Percentiles rank a stretch among this genome's conserved stretches.
These are phyloP conservation scores for Aspergillus hortae DNA, from an alignment of 2,329 filamentous ascomycete species.

Conservation along the genomic window DNA sequence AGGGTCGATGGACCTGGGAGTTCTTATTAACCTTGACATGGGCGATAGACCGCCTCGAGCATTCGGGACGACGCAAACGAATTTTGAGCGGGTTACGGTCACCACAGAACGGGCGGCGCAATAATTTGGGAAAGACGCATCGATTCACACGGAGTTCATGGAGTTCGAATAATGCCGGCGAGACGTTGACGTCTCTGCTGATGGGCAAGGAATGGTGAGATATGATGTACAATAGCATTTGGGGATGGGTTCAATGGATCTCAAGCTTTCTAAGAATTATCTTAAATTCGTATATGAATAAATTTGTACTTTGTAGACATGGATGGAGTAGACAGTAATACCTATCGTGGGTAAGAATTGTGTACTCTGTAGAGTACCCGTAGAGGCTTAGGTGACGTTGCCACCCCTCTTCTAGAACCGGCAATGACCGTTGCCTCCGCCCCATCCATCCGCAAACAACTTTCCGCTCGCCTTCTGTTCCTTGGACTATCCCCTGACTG, in stretches of 20 bases:
- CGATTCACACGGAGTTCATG: constrained; percentile 39
- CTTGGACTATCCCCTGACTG: not conserved
- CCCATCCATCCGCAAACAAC: not conserved
- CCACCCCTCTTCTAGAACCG: constrained; percentile 13
- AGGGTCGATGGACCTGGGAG: constrained; percentile 39
- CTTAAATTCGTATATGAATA: too few species aligned
- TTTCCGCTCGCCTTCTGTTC: not conserved
- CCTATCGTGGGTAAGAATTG: not conserved
- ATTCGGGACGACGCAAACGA: constrained; percentile 31
- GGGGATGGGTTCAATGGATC: not conserved
- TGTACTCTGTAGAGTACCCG: not conserved
- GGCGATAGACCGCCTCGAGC: constrained; percentile 43
- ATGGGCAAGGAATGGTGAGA: constrained; percentile 28
- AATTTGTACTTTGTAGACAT: too few species aligned
- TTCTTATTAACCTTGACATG: constrained; percentile 45
- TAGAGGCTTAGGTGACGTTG: constrained; percentile 16
- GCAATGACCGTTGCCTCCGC: constrained; percentile 3
- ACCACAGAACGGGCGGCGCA: constrained; percentile 31
- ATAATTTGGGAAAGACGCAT: constrained; percentile 30
- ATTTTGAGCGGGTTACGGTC: constrained; percentile 24
- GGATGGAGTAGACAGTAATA: too few species aligned
- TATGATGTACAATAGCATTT: constrained; percentile 2
- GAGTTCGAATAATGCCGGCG: constrained; percentile 30
- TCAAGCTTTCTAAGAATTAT: too few species aligned
- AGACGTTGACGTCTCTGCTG: constrained; percentile 29